These are phyloP conservation scores for Heterobasidion parviporum DNA, from an alignment of 1,284 basidiomycete genomes.

Conservation along the genomic window DNA sequence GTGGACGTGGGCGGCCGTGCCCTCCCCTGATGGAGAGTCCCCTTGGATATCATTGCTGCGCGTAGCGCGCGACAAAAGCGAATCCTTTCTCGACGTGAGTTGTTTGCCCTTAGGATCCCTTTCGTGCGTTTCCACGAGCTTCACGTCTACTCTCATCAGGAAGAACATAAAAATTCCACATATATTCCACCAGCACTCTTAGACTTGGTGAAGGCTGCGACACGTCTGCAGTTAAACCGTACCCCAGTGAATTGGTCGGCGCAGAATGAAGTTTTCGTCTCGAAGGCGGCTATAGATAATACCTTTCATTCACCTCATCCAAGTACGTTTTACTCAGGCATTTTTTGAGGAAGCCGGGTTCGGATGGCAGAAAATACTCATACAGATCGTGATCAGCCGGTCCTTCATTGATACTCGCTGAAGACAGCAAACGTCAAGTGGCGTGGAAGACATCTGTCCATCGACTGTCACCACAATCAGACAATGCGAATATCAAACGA, in stretches of 20 bases:
- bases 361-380: neutral
- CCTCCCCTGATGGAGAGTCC: neutral
- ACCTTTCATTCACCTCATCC: neutral
- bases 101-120: neutral
- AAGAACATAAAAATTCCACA: neutral
- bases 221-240: constrained; percentile 14
- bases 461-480: too few species aligned
- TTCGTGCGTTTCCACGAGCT: neutral
- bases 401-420: neutral
- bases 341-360: neutral
- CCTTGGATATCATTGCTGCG: neutral
- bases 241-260: neutral
- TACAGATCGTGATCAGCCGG: neutral
- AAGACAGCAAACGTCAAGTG: neutral
- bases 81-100: neutral
- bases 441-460: neutral
- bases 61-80: neutral
- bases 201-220: constrained; percentile 9
- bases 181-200: constrained; percentile 6
- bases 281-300: neutral
- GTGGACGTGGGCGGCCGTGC: neutral
- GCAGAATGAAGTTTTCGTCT: neutral
- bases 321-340: neutral
- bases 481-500: neutral
- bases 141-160: neutral